Evolutionary conservation across 2,329 filamentous ascomycete species (phyloP).

Genomic region (Trichoderma citrinoviride): DNA sequence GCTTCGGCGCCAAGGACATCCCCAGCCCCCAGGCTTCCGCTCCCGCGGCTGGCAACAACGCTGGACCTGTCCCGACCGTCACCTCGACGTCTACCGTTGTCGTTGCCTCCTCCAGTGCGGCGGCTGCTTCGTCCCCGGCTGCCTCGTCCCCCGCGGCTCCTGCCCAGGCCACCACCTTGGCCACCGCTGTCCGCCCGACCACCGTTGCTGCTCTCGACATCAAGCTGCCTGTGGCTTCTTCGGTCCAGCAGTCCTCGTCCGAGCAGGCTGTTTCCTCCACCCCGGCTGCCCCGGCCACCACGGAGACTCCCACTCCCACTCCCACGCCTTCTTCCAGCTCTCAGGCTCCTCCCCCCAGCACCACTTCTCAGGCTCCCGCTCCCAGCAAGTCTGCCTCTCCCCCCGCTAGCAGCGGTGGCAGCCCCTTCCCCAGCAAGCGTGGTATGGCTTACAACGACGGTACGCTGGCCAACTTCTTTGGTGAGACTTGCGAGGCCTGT

Average conservation of each 20-base stretch:
- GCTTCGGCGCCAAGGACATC: constrained; percentile 17
- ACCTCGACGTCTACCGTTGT: constrained; percentile 7
- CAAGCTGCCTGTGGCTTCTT: not conserved
- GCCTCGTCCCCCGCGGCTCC: constrained; percentile 9
- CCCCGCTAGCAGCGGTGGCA: constrained; percentile 2
- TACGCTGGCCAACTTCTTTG: constrained; percentile 51
- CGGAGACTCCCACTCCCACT: constrained; percentile 5
- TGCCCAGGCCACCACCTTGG: constrained; percentile 27
- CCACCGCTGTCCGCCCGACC: constrained; percentile 29
- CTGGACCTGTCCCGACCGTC: not conserved
- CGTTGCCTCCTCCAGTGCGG: constrained; percentile 12
- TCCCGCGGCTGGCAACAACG: not conserved
- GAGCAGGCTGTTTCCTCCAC: constrained; percentile 21
- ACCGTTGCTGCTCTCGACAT: constrained; percentile 6
- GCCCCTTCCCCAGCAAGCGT: constrained; percentile 49
- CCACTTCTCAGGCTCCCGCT: constrained; percentile 11
- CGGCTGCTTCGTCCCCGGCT: constrained; percentile 1
- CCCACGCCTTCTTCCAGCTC: constrained; percentile 11
- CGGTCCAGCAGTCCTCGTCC: not conserved
- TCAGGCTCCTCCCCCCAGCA: constrained; percentile 9
- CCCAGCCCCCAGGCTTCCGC: not conserved
- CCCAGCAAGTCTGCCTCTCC: constrained; percentile 16
- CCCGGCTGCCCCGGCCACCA: not conserved
- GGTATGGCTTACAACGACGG: constrained; percentile 67
- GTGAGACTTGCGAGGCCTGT: constrained; percentile 39